These are phyloP conservation scores for Naegleria gruberi DNA, from an alignment of 208 protist genomes.

Conservation along the genomic window DNA sequence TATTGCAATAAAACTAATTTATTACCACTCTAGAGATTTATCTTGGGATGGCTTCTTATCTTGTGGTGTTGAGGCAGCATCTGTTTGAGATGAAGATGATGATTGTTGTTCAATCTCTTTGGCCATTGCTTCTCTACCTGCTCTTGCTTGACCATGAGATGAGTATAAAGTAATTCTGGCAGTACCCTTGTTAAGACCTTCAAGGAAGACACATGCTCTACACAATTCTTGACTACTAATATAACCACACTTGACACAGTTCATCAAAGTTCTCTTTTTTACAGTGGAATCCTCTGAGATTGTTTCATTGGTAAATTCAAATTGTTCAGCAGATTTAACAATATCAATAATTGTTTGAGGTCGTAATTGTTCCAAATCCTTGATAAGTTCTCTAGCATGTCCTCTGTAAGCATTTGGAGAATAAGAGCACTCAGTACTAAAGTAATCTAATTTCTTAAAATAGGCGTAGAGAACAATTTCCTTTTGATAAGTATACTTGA, in stretches of 20 bases:
- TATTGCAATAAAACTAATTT: too few relatives aligned
- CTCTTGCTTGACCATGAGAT: neutral
- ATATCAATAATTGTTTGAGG: constrained; percentile 79
- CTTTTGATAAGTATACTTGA: constrained; percentile 94
- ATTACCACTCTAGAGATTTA: neutral
- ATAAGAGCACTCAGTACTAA: constrained; percentile 94
- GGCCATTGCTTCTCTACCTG: neutral
- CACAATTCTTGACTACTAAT: constrained; percentile 78
- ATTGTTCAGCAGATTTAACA: constrained; percentile 70
- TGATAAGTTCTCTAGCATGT: constrained; percentile 76
- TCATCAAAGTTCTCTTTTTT: constrained; percentile 37
- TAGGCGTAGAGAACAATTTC: constrained; percentile 97
- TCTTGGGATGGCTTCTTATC: neutral
- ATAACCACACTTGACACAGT: constrained; percentile 74
- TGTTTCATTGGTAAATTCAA: constrained; percentile 53
- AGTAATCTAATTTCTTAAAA: constrained; percentile 94
- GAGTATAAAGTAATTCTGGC: constrained; percentile 42
- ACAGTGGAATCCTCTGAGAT: neutral
- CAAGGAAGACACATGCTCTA: constrained; percentile 81
- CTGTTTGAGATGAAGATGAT: neutral
- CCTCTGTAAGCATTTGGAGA: constrained; percentile 90
- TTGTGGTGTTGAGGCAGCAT: neutral
- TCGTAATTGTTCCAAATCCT: constrained; percentile 79
- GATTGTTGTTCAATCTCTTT: neutral
- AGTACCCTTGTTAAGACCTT: constrained; percentile 62